These are phyloP conservation scores for Ophiostoma ulmi DNA, from an alignment of 2,329 filamentous ascomycete genomes.

Conservation along the genomic window DNA sequence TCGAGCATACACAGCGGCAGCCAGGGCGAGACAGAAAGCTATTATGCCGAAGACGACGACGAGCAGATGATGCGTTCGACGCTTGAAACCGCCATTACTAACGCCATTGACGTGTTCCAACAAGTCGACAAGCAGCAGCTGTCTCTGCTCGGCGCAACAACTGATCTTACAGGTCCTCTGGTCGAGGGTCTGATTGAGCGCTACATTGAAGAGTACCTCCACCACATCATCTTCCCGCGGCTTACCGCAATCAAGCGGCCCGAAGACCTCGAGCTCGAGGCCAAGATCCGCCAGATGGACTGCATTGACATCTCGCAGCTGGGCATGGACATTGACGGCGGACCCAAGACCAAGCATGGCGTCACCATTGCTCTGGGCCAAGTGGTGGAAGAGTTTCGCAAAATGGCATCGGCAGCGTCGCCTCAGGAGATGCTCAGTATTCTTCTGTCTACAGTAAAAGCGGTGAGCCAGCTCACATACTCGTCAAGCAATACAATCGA, in stretches of 20 bases:
- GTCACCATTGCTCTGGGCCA: conserved; percentile 69
- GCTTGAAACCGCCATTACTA: conserved; percentile 84
- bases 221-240: conserved; percentile 80
- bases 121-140: conserved; percentile 93
- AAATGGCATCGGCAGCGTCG: conserved; percentile 69
- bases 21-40: conserved; percentile 48
- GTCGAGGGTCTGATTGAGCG: conserved; percentile 93
- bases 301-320: conserved; percentile 92
- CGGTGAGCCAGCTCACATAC: conserved; percentile 60
- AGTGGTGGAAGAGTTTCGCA: conserved; percentile 84
- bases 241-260: conserved; percentile 70
- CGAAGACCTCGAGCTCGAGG: conserved; percentile 83
- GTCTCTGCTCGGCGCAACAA: conserved; percentile 84
- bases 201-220: conserved; percentile 88
- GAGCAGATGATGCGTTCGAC: conserved; percentile 86
- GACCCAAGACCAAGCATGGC: conserved; percentile 71
- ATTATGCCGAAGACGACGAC: conserved; percentile 73
- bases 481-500: background rate
- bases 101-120: conserved; percentile 93
- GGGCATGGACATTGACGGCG: conserved; percentile 78
- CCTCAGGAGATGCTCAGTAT: conserved; percentile 86
- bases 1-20: conserved; percentile 20
- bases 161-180: conserved; percentile 83
- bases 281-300: conserved; percentile 87
- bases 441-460: conserved; percentile 74